Evolutionary conservation across 1,284 basidiomycete genomes (phyloP).

Genomic region (Marasmius fiardii): DNA sequence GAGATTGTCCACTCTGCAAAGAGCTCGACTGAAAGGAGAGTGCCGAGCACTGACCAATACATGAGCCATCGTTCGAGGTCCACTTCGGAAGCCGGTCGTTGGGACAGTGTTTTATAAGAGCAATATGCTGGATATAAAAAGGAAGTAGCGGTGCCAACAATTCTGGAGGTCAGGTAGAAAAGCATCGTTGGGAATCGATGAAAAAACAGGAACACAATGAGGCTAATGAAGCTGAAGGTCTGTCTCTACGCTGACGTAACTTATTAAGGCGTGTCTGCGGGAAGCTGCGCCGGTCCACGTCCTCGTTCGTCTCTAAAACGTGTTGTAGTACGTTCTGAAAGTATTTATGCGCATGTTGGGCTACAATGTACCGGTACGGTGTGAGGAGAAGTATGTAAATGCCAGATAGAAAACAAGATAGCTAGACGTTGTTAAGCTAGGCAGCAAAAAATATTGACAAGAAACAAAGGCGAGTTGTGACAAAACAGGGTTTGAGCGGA

Average conservation of each 20-base stretch:
- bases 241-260: not conserved
- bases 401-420: no score
- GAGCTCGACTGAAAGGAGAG: slow-evolving; percentile 71
- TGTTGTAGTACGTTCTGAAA: no score
- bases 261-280: no score
- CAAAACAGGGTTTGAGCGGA: not conserved
- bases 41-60: slow-evolving; percentile 87
- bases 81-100: slow-evolving; percentile 73
- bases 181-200: slow-evolving; percentile 2
- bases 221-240: not conserved
- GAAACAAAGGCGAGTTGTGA: not conserved
- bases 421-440: no score
- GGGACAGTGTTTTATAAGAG: slow-evolving; percentile 81
- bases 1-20: slow-evolving; percentile 81
- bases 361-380: no score
- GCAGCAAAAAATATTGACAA: no score
- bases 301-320: no score
- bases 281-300: no score
- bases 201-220: not conserved
- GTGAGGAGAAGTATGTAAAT: no score
- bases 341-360: no score
- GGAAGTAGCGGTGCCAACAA: slow-evolving; percentile 2
- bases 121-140: slow-evolving; percentile 79
- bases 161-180: slow-evolving; percentile 2
- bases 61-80: slow-evolving; percentile 85